phyloP scores from a whole-genome alignment of 2,329 filamentous ascomycete genomes.

The Pyrenochaeta sp. region DNA sequence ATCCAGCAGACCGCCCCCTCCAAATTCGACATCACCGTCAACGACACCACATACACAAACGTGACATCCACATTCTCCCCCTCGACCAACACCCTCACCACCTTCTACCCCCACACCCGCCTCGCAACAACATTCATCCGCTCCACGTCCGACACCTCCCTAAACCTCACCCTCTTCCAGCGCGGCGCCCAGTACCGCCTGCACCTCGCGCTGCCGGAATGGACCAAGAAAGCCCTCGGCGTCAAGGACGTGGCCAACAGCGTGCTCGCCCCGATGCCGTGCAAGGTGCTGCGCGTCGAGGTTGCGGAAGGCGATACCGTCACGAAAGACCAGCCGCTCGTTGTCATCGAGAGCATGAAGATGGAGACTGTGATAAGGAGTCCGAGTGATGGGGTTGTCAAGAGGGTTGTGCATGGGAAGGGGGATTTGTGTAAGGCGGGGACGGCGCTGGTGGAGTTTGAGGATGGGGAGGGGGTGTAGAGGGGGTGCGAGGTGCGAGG shows the following conservation, averaged over 20 bases:
- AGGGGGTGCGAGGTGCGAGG: too few relatives aligned
- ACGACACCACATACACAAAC: constrained; percentile 46
- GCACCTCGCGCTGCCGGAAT: constrained; percentile 67
- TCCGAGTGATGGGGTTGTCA: constrained; percentile 57
- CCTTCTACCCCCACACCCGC: constrained; percentile 83
- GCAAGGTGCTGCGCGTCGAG: constrained; percentile 91
- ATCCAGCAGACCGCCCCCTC: constrained; percentile 60
- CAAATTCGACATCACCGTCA: constrained; percentile 60
- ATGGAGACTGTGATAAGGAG: constrained; percentile 64
- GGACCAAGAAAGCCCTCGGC: constrained; percentile 88
- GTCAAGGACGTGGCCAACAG: constrained; percentile 81
- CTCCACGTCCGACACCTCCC: constrained; percentile 62
- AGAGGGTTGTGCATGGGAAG: constrained; percentile 57
- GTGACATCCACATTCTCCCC: constrained; percentile 59
- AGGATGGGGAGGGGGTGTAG: constrained; percentile 22
- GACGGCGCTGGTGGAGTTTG: constrained; percentile 48
- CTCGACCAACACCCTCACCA: constrained; percentile 62
- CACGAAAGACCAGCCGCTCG: constrained; percentile 82
- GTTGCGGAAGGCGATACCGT: constrained; percentile 83
- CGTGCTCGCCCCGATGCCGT: constrained; percentile 94
- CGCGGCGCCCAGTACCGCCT: constrained; percentile 66
- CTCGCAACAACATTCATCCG: constrained; percentile 79
- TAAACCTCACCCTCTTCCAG: constrained; percentile 82
- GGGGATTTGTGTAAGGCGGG: constrained; percentile 57
- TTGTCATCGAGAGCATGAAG: constrained; percentile 69